Evolutionary conservation across 176 grass and related monocot species (phyloP).

Genomic region (Zoysia japonica): DNA sequence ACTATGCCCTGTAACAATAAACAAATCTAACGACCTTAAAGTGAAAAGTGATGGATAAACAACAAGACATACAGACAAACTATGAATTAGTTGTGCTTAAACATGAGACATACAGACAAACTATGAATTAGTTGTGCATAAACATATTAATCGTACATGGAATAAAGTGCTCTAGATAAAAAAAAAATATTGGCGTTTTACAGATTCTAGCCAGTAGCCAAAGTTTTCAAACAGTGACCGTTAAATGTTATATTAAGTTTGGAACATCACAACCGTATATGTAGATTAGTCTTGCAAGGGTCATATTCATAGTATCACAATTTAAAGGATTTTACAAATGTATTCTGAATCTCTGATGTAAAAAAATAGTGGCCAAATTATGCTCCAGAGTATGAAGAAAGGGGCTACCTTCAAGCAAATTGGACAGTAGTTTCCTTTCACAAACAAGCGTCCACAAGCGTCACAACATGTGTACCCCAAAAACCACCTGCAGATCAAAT

Average conservation of each 20-base stretch:
- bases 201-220: neutral
- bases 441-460: constrained; percentile 96
- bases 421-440: constrained; percentile 99
- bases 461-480: constrained; percentile 97
- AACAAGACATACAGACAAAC: neutral
- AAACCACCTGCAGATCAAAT: constrained; percentile 80
- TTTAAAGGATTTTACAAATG: too few species aligned
- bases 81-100: neutral
- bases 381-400: neutral
- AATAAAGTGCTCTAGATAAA: neutral
- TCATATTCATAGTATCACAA: neutral
- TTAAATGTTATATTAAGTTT: neutral
- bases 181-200: neutral
- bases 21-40: neutral
- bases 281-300: neutral
- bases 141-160: neutral
- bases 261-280: neutral
- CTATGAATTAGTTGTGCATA: neutral
- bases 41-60: constrained; percentile 10
- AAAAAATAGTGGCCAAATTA: neutral
- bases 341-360: too few species aligned
- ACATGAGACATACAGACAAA: neutral
- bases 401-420: constrained; percentile 87
- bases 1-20: constrained; percentile 14
- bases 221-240: neutral